These are phyloP conservation scores for Hortiboletus rubellus DNA, from an alignment of 1,284 basidiomycete genomes.

Conservation along the genomic window DNA sequence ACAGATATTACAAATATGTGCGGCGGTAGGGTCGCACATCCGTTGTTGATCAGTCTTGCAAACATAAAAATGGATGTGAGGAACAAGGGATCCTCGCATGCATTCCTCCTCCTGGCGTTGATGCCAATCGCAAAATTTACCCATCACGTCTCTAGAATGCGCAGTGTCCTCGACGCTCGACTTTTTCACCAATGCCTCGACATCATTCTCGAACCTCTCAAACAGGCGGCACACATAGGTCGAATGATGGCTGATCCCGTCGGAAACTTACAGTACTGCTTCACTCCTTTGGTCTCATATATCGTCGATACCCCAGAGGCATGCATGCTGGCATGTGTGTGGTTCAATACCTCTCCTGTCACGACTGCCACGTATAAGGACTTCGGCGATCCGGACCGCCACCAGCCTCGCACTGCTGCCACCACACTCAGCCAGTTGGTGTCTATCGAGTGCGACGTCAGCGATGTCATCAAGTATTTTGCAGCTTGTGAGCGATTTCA, in stretches of 20 bases:
- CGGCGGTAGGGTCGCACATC: conserved; percentile 25
- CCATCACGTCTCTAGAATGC: not conserved
- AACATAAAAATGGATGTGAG: conserved; percentile 34
- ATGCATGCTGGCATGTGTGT: conserved; percentile 6
- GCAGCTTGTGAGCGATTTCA: not conserved
- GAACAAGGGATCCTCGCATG: conserved; percentile 32
- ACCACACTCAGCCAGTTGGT: conserved; percentile 22
- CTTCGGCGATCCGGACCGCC: conserved; percentile 12
- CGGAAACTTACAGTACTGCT: conserved; percentile 13
- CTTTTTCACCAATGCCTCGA: conserved; percentile 36
- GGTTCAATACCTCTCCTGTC: not conserved
- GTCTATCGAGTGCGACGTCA: not conserved
- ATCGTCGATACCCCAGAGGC: conserved; percentile 6
- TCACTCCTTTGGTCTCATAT: conserved; percentile 1
- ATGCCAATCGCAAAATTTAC: conserved; percentile 34
- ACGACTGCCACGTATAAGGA: conserved; percentile 3
- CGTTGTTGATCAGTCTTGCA: conserved; percentile 35
- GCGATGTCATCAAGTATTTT: conserved; percentile 3
- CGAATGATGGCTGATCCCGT: conserved; percentile 31
- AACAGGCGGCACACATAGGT: conserved; percentile 27
- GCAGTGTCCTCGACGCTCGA: conserved; percentile 1
- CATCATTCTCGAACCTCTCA: conserved; percentile 34
- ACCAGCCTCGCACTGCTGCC: conserved; percentile 20
- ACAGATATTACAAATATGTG: conserved; percentile 34
- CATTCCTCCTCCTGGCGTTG: conserved; percentile 32